These are phyloP conservation scores for Paramecium biaurelia DNA, from an alignment of 73 alveolate species.

Conservation along the genomic window DNA sequence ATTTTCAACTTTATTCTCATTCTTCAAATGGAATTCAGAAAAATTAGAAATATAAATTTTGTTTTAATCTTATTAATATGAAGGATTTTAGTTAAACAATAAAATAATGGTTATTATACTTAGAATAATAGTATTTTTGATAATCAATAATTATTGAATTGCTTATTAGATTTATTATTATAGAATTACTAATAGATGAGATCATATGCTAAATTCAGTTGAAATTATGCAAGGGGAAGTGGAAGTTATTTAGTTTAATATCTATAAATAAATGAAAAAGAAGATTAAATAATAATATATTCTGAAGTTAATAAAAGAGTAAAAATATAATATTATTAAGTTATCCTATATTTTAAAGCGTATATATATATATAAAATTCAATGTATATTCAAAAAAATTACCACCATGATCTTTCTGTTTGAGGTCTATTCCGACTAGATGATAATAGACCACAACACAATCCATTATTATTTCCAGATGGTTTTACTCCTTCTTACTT, in stretches of 20 bases:
- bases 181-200: background rate
- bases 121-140: no score
- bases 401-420: constrained; percentile 28
- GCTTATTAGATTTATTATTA: background rate
- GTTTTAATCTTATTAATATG: no score
- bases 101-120: no score
- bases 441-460: constrained; percentile 33
- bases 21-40: no score
- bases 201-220: no score
- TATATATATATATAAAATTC: background rate
- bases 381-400: constrained; percentile 2
- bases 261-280: background rate
- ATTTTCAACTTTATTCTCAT: no score
- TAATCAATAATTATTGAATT: background rate
- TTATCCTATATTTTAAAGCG: background rate
- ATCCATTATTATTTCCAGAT: background rate
- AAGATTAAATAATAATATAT: background rate
- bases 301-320: background rate
- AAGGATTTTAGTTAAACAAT: no score
- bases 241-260: background rate
- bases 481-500: constrained; percentile 5
- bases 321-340: background rate
- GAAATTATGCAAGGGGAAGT: background rate
- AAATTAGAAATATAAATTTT: no score
- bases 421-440: constrained; percentile 37